Evolutionary conservation across 345 rosid genomes (phyloP).

Genomic region (Aethionema arabicum): DNA sequence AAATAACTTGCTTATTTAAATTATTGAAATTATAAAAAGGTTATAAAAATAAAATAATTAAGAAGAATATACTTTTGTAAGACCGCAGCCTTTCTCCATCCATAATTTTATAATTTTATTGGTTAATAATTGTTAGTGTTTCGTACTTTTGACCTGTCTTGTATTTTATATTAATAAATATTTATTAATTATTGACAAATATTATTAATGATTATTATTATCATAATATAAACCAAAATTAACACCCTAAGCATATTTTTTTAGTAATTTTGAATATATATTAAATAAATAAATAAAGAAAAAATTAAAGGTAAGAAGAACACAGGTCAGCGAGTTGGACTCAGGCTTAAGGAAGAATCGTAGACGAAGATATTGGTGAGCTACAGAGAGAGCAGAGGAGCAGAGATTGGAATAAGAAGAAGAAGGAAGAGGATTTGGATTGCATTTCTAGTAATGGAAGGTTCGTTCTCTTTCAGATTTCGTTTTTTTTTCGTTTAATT

Average conservation of each 20-base stretch:
- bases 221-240: constrained; percentile 20
- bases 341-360: constrained; percentile 21
- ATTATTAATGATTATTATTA: too few relatives aligned
- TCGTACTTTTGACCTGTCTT: constrained; percentile 43
- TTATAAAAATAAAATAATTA: too few relatives aligned
- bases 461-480: constrained; percentile 30
- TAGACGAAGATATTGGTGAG: constrained; percentile 18
- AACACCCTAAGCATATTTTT: constrained; percentile 34
- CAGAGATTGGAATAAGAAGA: constrained; percentile 7
- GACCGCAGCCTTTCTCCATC: constrained; percentile 35
- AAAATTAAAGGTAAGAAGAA: constrained; percentile 25
- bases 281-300: background rate
- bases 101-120: constrained; percentile 15
- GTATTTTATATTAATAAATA: constrained; percentile 3
- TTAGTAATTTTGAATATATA: background rate
- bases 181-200: too few relatives aligned
- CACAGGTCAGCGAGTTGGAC: constrained; percentile 41
- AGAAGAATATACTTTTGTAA: constrained; percentile 14
- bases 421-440: constrained; percentile 8
- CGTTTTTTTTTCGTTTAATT: background rate
- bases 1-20: too few relatives aligned
- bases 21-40: too few relatives aligned
- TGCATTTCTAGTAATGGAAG: constrained; percentile 31
- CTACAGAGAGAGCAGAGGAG: constrained; percentile 9
- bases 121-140: constrained; percentile 26